phyloP scores from a whole-genome alignment of 83 land plant genomes.

The Isoetes engelmannii region DNA sequence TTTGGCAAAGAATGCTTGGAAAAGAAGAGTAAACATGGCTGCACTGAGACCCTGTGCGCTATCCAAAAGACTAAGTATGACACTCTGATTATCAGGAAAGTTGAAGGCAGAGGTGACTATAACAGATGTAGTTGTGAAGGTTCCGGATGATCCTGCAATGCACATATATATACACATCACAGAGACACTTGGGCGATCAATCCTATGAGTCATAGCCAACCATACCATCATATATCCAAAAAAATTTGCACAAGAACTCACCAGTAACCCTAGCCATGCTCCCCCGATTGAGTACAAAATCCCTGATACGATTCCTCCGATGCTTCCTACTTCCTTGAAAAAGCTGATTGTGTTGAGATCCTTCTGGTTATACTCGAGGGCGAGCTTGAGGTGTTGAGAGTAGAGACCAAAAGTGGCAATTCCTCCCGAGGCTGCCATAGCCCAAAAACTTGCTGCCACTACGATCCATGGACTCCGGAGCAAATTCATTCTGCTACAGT shows the following conservation, averaged over 20 bases:
- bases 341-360: background rate
- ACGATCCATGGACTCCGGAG: too few species aligned
- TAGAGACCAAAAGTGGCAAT: too few species aligned
- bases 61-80: background rate
- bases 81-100: background rate
- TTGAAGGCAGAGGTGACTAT: background rate
- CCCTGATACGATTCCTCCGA: background rate
- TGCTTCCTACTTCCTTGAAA: background rate
- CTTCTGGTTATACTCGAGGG: background rate
- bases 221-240: background rate
- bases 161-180: background rate
- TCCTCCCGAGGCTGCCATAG: too few species aligned
- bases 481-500: too few species aligned
- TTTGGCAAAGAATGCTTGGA: background rate
- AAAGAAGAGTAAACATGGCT: background rate
- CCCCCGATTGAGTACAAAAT: background rate
- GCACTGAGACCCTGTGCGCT: background rate
- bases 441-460: too few species aligned
- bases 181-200: background rate
- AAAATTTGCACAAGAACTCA: background rate
- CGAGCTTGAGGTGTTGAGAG: background rate
- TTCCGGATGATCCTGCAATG: background rate
- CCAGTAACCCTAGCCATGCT: background rate
- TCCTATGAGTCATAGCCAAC: background rate
- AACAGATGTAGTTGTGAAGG: background rate